These are phyloP conservation scores for Eucalyptus shirleyi DNA, from an alignment of 345 rosid species.

Conservation along the genomic window DNA sequence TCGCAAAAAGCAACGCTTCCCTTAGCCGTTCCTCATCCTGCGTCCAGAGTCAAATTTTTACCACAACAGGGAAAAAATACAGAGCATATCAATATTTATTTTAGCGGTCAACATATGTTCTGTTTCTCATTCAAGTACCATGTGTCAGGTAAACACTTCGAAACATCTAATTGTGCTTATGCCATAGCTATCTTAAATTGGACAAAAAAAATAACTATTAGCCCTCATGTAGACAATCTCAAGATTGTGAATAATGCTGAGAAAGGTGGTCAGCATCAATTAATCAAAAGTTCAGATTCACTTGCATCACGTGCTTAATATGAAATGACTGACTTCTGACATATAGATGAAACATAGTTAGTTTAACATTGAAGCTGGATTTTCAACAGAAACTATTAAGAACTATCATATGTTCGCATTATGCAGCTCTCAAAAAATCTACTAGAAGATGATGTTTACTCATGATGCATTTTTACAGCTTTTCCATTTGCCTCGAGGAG, in stretches of 20 bases:
- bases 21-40: slow-evolving; percentile 80
- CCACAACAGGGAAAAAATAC: not conserved
- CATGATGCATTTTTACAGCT: not conserved
- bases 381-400: not conserved
- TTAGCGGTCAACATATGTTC: not conserved
- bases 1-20: slow-evolving; percentile 69
- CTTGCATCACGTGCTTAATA: not conserved
- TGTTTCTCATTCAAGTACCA: not conserved
- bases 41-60: not conserved
- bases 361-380: not conserved
- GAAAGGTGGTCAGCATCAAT: not conserved
- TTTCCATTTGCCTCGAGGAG: not conserved
- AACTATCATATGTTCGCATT: not conserved
- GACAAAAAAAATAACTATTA: not conserved
- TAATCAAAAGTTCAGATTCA: not conserved
- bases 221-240: not conserved
- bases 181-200: not conserved
- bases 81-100: not conserved
- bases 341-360: not conserved
- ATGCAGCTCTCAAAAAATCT: not conserved
- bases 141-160: not conserved
- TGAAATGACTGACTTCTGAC: not conserved
- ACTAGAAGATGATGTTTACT: not conserved
- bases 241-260: not conserved
- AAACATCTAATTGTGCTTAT: not conserved